Percentiles rank a stretch among this genome's conserved stretches.
phyloP scores from a whole-genome alignment of 2,329 filamentous ascomycete genomes.

The Trichophyton benhamiae region DNA sequence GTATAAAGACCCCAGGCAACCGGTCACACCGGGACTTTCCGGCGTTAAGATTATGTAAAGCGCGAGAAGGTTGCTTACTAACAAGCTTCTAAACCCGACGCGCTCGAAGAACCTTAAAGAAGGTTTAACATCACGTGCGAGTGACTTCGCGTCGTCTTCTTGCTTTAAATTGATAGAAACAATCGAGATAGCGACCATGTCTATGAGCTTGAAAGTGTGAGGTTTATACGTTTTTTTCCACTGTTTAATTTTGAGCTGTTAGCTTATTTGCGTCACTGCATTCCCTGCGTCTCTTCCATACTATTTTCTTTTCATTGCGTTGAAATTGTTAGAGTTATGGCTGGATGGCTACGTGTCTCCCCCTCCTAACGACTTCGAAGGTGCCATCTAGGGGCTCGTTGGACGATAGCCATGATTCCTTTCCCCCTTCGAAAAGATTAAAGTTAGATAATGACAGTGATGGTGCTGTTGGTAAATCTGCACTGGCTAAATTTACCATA shows the following conservation, averaged over 20 bases:
- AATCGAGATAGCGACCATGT: too few species aligned
- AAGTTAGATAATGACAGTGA: not conserved
- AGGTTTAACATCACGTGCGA: not conserved
- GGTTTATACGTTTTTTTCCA: not conserved
- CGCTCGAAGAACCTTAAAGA: not conserved
- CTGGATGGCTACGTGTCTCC: not conserved
- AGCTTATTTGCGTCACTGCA: not conserved
- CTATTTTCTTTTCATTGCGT: not conserved
- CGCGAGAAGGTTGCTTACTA: too few species aligned
- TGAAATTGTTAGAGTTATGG: not conserved
- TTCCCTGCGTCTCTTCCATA: not conserved
- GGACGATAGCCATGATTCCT: not conserved
- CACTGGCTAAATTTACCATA: not conserved
- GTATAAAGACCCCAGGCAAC: too few species aligned
- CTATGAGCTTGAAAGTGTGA: too few species aligned
- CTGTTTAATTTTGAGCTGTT: not conserved
- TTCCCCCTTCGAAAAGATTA: not conserved
- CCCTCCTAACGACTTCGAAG: not conserved
- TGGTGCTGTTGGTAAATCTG: not conserved
- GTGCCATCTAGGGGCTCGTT: not conserved
- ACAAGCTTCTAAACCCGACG: not conserved
- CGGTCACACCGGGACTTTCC: too few species aligned
- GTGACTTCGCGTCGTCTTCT: not conserved
- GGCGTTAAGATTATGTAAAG: too few species aligned
- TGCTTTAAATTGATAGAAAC: too few species aligned